Base-by-base conservation (phyloP, 2,329 filamentous ascomycete species). In the Apiospora phragmitis region DNA sequence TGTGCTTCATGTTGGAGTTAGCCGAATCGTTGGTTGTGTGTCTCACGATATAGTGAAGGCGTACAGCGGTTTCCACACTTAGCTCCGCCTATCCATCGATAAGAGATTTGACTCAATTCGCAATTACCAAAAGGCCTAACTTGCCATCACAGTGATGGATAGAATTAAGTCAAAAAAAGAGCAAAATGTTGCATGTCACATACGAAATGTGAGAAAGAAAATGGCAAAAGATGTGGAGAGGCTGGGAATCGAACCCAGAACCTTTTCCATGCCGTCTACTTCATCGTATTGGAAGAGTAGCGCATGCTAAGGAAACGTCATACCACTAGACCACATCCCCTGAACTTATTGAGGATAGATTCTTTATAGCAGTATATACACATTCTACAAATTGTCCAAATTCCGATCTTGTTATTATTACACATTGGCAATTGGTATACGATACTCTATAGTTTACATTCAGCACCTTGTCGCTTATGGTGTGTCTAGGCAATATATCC, bases 341-440 rank as follows among this genome's bases (percentile, higher is more conserved):
- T 45, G 26, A 32, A 21, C 16, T 35, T 35, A 29, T 35, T 62
- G 32, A n/a, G 9, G 12, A 3, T 12, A 11, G 12, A 4, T 8
- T 1, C 8, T 12, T 12, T 38, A 62, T 11, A 18, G 7, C 1
- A 18, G 16, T 12, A 9, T 38, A 62, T 62, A 38, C 14, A 55
- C 14, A 24, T 11, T 11, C 5, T 7, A 18, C 14, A 9, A 11
- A 2, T 0, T 8, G 21, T 8, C 43, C 6, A 45, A 21, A n/a
- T 3, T 8, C 6, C 2, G 2, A n/a, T 8, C 18, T 3, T n/a
- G 43, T 21, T 47, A n/a, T 47, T 47, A n/a, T 47, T 47, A 9
- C 18, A 21, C 7, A n/a, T 47, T 6, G 87, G 87, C 77, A 94
- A 88, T 18, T 9, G 9, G 32, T 43, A 45, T n/a, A 14, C 38